Evolutionary conservation across 495 filamentous ascomycete genomes (phyloP).

Genomic region (Penicillium antarcticum): DNA sequence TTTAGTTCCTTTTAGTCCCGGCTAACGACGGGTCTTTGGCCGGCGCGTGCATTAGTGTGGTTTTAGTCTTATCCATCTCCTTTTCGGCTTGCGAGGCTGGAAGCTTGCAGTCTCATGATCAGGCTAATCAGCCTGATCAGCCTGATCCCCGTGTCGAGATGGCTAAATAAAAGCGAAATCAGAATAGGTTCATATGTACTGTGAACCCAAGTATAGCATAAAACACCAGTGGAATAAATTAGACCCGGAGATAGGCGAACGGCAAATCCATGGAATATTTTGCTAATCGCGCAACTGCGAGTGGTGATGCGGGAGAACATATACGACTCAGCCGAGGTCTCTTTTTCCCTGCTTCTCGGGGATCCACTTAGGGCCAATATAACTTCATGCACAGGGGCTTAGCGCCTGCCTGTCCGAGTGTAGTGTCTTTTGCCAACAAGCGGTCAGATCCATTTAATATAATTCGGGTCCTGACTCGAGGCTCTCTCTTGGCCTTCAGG

Average conservation of each 20-base stretch:
- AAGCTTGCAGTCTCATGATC: too few relatives aligned
- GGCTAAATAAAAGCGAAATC: too few relatives aligned
- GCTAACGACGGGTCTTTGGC: slow-evolving; percentile 26
- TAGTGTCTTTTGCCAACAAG: background rate
- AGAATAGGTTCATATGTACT: too few relatives aligned
- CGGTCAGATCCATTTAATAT: background rate
- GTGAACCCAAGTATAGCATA: too few relatives aligned
- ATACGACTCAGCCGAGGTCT: slow-evolving; percentile 15
- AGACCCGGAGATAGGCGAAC: background rate
- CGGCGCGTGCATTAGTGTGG: slow-evolving; percentile 12
- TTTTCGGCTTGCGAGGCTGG: background rate
- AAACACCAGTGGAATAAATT: too few relatives aligned
- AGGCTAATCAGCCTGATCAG: too few relatives aligned
- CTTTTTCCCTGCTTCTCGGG: background rate
- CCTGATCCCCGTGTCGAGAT: too few relatives aligned
- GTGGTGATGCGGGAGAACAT: slow-evolving; percentile 9
- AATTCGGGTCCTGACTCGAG: background rate
- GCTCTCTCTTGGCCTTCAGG: background rate
- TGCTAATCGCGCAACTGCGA: slow-evolving; percentile 12
- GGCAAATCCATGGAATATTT: slow-evolving; percentile 1
- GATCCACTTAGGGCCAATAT: slow-evolving; percentile 6
- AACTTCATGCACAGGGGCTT: background rate
- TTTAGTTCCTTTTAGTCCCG: slow-evolving; percentile 15
- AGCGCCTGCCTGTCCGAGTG: background rate
- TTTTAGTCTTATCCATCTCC: slow-evolving; percentile 15